Conservation (phyloP, 2,329 filamentous ascomycete genomes). For the Berkeleyomyces basicola region DNA sequence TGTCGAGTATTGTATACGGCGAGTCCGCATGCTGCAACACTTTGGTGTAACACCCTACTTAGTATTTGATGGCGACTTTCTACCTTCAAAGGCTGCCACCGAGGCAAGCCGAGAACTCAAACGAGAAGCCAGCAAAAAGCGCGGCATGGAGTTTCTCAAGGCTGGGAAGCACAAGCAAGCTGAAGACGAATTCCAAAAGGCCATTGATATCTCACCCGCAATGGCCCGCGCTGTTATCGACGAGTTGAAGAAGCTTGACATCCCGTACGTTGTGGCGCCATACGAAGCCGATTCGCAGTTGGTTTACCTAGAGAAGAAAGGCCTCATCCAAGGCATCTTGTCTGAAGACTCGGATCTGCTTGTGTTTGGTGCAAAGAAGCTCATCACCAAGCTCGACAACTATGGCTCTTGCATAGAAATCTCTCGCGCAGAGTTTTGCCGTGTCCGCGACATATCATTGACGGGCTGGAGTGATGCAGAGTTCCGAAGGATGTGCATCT, state of each 20-base stretch:
- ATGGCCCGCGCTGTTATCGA: conserved; percentile 91
- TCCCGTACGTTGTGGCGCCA: conserved; percentile 84
- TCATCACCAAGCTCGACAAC: conserved; percentile 87
- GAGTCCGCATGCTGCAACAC: conserved; percentile 84
- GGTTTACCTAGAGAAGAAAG: conserved; percentile 77
- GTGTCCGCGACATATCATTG: conserved; percentile 73
- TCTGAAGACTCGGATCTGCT: conserved; percentile 94
- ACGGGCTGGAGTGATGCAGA: conserved; percentile 84
- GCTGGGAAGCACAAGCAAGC: conserved; percentile 70
- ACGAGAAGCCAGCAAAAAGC: conserved; percentile 58
- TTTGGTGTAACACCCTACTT: conserved; percentile 90
- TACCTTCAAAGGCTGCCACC: conserved; percentile 83
- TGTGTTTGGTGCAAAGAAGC: conserved; percentile 80
- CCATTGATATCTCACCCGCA: conserved; percentile 84
- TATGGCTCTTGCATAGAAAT: conserved; percentile 89
- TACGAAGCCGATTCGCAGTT: conserved; percentile 98
- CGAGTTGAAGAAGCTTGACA: conserved; percentile 61
- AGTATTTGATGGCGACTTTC: conserved; percentile 87
- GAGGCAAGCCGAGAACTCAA: conserved; percentile 61
- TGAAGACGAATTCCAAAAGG: conserved; percentile 77
- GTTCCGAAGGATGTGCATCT: conserved; percentile 87
- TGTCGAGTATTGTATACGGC: conserved; percentile 76
- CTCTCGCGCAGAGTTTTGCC: conserved; percentile 72
- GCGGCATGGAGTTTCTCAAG: conserved; percentile 62
- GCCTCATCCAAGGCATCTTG: conserved; percentile 70